Evolutionary conservation across 257 asterid genomes (phyloP).

Genomic region (Penstemon davidsonii): DNA sequence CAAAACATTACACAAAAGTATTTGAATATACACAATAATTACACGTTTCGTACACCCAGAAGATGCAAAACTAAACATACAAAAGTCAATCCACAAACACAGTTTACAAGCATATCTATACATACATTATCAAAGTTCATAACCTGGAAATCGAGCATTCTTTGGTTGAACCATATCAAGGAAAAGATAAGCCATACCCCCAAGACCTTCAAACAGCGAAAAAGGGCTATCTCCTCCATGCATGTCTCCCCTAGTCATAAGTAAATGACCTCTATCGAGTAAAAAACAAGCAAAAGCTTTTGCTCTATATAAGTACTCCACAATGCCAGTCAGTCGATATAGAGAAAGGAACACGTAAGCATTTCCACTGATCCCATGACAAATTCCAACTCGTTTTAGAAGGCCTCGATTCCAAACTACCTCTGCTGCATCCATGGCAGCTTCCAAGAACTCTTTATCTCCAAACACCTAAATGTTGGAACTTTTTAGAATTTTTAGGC

Average conservation of each 20-base stretch:
- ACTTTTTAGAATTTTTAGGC: slow-evolving; percentile 1
- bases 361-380: slow-evolving; percentile 86
- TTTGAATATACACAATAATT: too few relatives aligned
- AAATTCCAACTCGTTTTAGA: slow-evolving; percentile 66
- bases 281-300: slow-evolving; percentile 79
- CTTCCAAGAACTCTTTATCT: slow-evolving; percentile 53
- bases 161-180: slow-evolving; percentile 69
- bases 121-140: slow-evolving; percentile 40
- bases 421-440: slow-evolving; percentile 80
- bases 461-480: slow-evolving; percentile 53
- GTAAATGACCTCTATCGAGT: slow-evolving; percentile 63
- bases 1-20: too few relatives aligned
- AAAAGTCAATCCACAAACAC: too few relatives aligned
- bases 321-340: slow-evolving; percentile 62
- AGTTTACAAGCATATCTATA: too few relatives aligned
- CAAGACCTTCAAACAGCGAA: slow-evolving; percentile 76
- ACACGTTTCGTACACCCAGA: too few relatives aligned
- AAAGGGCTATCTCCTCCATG: slow-evolving; percentile 67
- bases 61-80: too few relatives aligned
- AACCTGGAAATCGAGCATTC: slow-evolving; percentile 66
- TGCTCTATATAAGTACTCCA: slow-evolving; percentile 63
- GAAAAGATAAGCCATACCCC: slow-evolving; percentile 74
- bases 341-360: slow-evolving; percentile 68
- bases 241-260: slow-evolving; percentile 57
- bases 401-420: slow-evolving; percentile 84